Evolutionary conservation across 2,329 filamentous ascomycete species (phyloP).

Genomic region (Alternaria viburni): DNA sequence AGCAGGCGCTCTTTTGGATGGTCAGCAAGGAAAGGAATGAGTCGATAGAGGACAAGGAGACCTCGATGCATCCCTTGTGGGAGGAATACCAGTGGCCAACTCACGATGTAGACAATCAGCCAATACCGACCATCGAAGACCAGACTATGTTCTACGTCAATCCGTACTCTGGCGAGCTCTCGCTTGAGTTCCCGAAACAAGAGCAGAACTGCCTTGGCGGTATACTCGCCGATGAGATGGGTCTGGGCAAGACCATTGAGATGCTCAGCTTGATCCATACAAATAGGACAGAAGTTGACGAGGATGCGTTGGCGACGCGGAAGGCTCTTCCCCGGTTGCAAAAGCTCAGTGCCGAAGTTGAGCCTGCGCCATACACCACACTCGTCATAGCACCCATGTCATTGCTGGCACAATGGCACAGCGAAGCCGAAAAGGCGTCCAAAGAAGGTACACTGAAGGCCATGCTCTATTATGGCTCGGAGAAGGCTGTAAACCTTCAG

Average conservation of each 20-base stretch:
- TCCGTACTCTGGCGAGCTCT: slow-evolving; percentile 93
- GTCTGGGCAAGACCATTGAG: slow-evolving; percentile 96
- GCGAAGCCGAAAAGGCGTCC: slow-evolving; percentile 90
- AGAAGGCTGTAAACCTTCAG: slow-evolving; percentile 81
- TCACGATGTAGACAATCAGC: slow-evolving; percentile 84
- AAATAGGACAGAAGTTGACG: slow-evolving; percentile 67
- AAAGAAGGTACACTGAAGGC: slow-evolving; percentile 80
- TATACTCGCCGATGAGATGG: slow-evolving; percentile 96
- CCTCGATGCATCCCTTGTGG: slow-evolving; percentile 96
- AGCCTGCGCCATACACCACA: slow-evolving; percentile 83
- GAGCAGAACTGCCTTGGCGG: slow-evolving; percentile 95
- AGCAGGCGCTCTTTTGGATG: slow-evolving; percentile 97
- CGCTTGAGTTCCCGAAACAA: slow-evolving; percentile 87
- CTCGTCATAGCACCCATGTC: slow-evolving; percentile 98
- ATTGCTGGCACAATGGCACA: slow-evolving; percentile 94
- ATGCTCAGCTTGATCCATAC: slow-evolving; percentile 94
- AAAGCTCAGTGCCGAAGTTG: slow-evolving; percentile 62
- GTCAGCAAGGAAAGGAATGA: slow-evolving; percentile 87
- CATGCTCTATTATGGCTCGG: slow-evolving; percentile 89
- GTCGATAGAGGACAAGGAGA: slow-evolving; percentile 68
- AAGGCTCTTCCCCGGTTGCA: slow-evolving; percentile 69
- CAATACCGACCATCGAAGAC: slow-evolving; percentile 68
- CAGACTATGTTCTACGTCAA: slow-evolving; percentile 90
- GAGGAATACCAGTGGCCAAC: slow-evolving; percentile 91
- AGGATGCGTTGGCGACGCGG: slow-evolving; percentile 52